Base-by-base conservation (phyloP, 2,329 filamentous ascomycete genomes). In the Cladophialophora psammophila region DNA sequence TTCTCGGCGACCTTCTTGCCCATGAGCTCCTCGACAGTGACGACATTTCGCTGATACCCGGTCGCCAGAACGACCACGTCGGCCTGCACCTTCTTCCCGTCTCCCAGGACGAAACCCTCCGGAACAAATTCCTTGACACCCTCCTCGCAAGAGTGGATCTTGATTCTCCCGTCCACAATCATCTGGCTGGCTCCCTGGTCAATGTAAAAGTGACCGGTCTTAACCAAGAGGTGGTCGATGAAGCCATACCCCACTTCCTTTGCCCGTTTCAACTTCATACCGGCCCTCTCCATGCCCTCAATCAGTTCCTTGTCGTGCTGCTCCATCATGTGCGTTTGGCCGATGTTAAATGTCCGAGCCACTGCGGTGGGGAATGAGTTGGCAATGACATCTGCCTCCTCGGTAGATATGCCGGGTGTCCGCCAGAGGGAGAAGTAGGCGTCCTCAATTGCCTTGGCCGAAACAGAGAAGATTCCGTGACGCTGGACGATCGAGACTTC, bases 11-110 rank as follows among this genome's bases (percentile, higher is more conserved):
- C 80, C 18, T 84, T 81, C 35, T 88, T 83, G 0, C 89, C 90
- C 20, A 90, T 85, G 36, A 81, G 80, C n/a, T 86, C 78, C 1
- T 88, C 86, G 20, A 86, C 85, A 0, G 86, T 88, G 31, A 42
- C n/a, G 10, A 83, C 81, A 89, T 92, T 92, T 73, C 90, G 91
- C 68, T 88, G 84, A 71, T 90, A 91, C 3, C 84, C 87, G 0
- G 87, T 90, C 0, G 87, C 87, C 50, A 89, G 81, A 0, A 91
- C 82, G 8, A 91, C 84, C 68, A 90, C 83, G 69, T 91, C 88
- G 0, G 88, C 87, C n/a, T 56, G 34, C 2, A 68, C 52, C 36
- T 62, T 58, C 36, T 35, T 63, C 5, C 66, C 63, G 13, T 66
- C 34, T 4, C 45, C 58, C 32, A 66, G 58, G 13, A 61, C 36